Evolutionary conservation across 2,329 filamentous ascomycete species (phyloP).

Genomic region (Sporothrix mexicana): DNA sequence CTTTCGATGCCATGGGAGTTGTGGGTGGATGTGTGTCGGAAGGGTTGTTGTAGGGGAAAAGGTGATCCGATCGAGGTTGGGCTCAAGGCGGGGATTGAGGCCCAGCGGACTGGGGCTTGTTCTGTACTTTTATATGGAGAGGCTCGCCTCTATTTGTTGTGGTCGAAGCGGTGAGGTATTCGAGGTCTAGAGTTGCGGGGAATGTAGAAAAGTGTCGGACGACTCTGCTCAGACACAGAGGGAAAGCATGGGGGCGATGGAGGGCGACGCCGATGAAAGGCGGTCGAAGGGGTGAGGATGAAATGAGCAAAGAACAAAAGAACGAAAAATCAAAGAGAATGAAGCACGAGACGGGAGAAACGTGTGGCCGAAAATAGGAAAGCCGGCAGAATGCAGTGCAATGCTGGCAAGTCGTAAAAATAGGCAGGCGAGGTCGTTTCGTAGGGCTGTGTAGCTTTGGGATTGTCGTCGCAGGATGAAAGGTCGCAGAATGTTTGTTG

Average conservation of each 20-base stretch:
- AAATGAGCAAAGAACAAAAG: not conserved
- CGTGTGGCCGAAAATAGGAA: constrained; percentile 9
- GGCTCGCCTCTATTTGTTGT: not conserved
- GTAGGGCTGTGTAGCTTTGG: not conserved
- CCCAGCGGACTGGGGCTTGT: not conserved
- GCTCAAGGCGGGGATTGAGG: not conserved
- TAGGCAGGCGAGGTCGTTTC: not conserved
- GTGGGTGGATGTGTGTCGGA: not conserved
- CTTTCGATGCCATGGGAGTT: constrained; percentile 30
- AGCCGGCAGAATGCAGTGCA: not conserved
- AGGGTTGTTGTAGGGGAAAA: not conserved
- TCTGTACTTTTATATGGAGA: constrained; percentile 12
- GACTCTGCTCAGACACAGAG: constrained; percentile 23
- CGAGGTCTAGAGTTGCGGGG: not conserved
- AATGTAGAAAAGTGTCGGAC: not conserved
- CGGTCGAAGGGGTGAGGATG: constrained; percentile 15
- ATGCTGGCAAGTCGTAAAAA: constrained; percentile 18
- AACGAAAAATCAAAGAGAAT: not conserved
- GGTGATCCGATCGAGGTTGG: constrained; percentile 12
- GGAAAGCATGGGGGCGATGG: constrained; percentile 31
- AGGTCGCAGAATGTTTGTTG: not conserved
- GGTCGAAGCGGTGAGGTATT: constrained; percentile 25
- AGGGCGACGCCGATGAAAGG: constrained; percentile 29
- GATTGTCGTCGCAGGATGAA: not conserved
- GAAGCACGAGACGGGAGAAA: constrained; percentile 19